These are phyloP conservation scores for Stachybotrys echinatus DNA, from an alignment of 2,329 filamentous ascomycete genomes.

Conservation along the genomic window DNA sequence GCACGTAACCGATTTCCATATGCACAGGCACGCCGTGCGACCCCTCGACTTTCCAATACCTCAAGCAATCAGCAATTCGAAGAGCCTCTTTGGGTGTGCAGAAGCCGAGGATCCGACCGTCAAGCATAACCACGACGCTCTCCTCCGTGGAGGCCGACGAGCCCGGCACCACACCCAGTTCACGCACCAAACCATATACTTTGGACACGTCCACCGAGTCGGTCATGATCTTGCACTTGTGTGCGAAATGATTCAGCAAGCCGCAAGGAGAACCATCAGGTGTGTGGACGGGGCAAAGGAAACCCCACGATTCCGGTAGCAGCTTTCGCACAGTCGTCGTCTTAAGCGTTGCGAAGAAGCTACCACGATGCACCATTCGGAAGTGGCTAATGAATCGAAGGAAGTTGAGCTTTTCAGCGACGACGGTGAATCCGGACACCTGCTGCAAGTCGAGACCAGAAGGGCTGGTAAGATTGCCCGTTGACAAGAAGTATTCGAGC, in stretches of 20 bases:
- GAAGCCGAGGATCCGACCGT: slow-evolving; percentile 86
- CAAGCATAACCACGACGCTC: slow-evolving; percentile 83
- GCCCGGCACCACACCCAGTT: slow-evolving; percentile 71
- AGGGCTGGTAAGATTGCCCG: slow-evolving; percentile 85
- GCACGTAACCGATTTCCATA: slow-evolving; percentile 89
- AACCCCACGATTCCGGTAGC: slow-evolving; percentile 95
- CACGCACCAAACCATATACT: slow-evolving; percentile 67
- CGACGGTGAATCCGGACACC: slow-evolving; percentile 89
- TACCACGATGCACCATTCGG: slow-evolving; percentile 97
- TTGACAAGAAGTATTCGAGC: slow-evolving; percentile 93
- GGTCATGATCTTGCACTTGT: slow-evolving; percentile 90
- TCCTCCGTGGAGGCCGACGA: slow-evolving; percentile 77
- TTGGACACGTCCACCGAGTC: slow-evolving; percentile 66
- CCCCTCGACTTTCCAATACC: slow-evolving; percentile 94
- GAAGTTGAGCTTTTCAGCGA: slow-evolving; percentile 98
- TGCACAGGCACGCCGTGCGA: slow-evolving; percentile 73
- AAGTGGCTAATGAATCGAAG: slow-evolving; percentile 98
- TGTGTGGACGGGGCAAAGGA: slow-evolving; percentile 94
- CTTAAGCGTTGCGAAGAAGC: slow-evolving; percentile 96
- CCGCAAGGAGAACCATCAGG: slow-evolving; percentile 95
- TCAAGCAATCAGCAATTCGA: slow-evolving; percentile 76
- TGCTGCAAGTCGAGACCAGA: slow-evolving; percentile 94
- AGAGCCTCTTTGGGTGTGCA: slow-evolving; percentile 80
- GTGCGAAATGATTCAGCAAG: slow-evolving; percentile 87
- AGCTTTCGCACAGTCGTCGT: slow-evolving; percentile 96